These are phyloP conservation scores for Coemansia sp. DNA, from an alignment of 371 early-diverging fungal genomes.

Conservation along the genomic window DNA sequence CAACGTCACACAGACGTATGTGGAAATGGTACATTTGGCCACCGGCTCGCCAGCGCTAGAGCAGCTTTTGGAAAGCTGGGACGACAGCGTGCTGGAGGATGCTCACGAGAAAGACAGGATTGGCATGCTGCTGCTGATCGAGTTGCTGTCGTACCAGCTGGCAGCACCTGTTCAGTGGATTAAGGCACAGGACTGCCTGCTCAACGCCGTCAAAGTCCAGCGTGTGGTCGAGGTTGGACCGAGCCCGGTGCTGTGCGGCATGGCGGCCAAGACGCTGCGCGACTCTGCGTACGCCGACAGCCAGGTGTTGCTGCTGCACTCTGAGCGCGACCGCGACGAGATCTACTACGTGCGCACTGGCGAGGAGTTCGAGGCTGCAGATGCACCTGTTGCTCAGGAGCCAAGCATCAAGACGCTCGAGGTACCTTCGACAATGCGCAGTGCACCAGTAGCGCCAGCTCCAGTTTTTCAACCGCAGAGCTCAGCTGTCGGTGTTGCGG, in stretches of 20 bases:
- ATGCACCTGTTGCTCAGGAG: neutral
- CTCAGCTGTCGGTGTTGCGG: slow-evolving; percentile 8
- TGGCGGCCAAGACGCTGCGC: slow-evolving; percentile 78
- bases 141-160: slow-evolving; percentile 91
- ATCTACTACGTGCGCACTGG: slow-evolving; percentile 23
- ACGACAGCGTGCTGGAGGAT: slow-evolving; percentile 50
- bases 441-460: slow-evolving; percentile 50
- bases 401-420: neutral
- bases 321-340: slow-evolving; percentile 15
- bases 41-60: slow-evolving; percentile 72
- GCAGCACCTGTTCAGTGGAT: slow-evolving; percentile 95
- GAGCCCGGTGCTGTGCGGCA: slow-evolving; percentile 84
- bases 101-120: neutral
- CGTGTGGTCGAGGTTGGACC: slow-evolving; percentile 89
- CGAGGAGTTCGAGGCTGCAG: slow-evolving; percentile 43
- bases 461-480: slow-evolving; percentile 21
- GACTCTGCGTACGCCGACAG: slow-evolving; percentile 56
- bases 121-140: slow-evolving; percentile 64
- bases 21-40: slow-evolving; percentile 69
- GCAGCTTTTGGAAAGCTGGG: slow-evolving; percentile 79
- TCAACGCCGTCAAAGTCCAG: slow-evolving; percentile 79
- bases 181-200: slow-evolving; percentile 85
- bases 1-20: slow-evolving; percentile 74
- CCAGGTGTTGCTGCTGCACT: slow-evolving; percentile 3
- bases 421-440: slow-evolving; percentile 40